Evolutionary conservation across 352 stramenopile genomes (phyloP).

Genomic region (Blastocystis hominis): DNA sequence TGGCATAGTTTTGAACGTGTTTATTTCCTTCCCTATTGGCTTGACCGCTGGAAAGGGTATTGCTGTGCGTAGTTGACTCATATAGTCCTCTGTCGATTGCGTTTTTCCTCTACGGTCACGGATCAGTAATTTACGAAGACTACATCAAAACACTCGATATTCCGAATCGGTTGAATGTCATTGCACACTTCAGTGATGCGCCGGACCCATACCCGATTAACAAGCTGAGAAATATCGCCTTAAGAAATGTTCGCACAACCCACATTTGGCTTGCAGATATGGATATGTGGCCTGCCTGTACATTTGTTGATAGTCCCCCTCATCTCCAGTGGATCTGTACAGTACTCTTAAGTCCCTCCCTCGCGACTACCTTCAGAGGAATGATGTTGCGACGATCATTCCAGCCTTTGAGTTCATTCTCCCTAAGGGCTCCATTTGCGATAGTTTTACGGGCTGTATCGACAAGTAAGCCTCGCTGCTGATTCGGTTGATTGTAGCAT

Average conservation of each 20-base stretch:
- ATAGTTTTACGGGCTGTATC: constrained; percentile 11
- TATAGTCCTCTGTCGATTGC: constrained; percentile 21
- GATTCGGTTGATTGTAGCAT: neutral
- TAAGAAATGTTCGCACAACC: neutral
- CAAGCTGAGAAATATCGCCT: constrained; percentile 25
- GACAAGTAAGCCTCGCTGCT: neutral
- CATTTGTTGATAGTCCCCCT: neutral
- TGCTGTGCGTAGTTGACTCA: neutral
- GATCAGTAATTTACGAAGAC: neutral
- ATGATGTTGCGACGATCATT: constrained; percentile 6
- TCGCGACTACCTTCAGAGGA: neutral
- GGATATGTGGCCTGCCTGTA: constrained; percentile 44
- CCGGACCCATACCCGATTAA: constrained; percentile 38
- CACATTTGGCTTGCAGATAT: constrained; percentile 53
- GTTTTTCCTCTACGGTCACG: constrained; percentile 42
- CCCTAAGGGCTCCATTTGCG: neutral
- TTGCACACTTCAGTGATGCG: constrained; percentile 2
- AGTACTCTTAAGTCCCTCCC: neutral
- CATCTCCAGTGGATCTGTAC: constrained; percentile 5
- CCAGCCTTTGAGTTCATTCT: constrained; percentile 17
- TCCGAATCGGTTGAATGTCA: neutral
- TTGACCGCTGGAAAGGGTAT: constrained; percentile 9
- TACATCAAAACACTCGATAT: neutral
- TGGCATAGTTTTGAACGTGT: constrained; percentile 37
- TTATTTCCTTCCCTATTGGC: constrained; percentile 28